Base-by-base conservation (phyloP, 169 alveolate species). In the Perkinsus marinus region DNA sequence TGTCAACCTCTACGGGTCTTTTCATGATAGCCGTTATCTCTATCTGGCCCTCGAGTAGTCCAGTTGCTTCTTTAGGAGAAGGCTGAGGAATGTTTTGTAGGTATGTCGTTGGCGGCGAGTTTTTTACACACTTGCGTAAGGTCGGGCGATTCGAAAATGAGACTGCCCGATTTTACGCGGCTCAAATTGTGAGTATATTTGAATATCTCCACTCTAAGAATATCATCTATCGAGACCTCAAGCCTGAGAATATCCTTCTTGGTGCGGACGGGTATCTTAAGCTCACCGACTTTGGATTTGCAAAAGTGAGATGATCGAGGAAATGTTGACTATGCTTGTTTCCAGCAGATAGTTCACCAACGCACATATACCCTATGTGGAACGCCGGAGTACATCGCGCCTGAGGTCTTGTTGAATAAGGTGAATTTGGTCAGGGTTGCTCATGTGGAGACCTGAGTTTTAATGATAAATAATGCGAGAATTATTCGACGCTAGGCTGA, bases 231-330 rank as follows among this genome's bases (percentile, higher is more conserved):
- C 90, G 79, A 30, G 79, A 57, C 79, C 79, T 57, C 89, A 98
- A 98, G 95, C 99, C 99, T 0, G 99, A 98, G 94, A 98, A 98
- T 93, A 94, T 99, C 68, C 96, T 99, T 69, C 97, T 99, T 89
- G 99, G 98, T 90, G 95, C 96, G 91, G 99, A 98, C 89, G 99
- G 99, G 19, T 98, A 98, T 93, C 96, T 98, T 47, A 98, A 98
- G 94, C 95, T 99, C 92, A 98, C 99, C 0, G 99, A 99, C 93
- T 99, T 99, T 96, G 99, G 99, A 34, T 98, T 99, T 94, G 99
- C 99, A n/a, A 99, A 98, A 95, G 98, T 97, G 39, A 98, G 26
- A 94, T 93, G 95, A 13, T 30, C 34, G 26, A 2, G 36, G 7
- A 30, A 19, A 19, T 26, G 79, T 26, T 26, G 79, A 13, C 22